Base-by-base conservation (phyloP, 257 asterid genomes). In the Cinchona pubescens region DNA sequence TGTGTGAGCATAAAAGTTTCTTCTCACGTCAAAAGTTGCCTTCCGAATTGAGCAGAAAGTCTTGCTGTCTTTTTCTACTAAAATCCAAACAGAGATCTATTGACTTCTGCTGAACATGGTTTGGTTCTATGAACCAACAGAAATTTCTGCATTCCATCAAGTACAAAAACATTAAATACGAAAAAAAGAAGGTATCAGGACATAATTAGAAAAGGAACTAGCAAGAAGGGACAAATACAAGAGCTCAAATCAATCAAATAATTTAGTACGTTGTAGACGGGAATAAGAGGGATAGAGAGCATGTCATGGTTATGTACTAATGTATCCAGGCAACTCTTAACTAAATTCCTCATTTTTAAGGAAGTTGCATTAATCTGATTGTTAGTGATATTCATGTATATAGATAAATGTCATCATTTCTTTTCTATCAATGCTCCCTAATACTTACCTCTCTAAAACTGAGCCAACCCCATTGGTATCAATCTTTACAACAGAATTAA, bases 11-110 rank as follows among this genome's bases (percentile, higher is more conserved):
- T 51, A 32, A 10, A 53, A 49, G 43, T 66, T 43, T 29, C 42
- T 53, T 56, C 48, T 73, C 5, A 61, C 35, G 58, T 46, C 34
- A 58, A 42, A 15, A 68, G 49, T 23, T 13, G 42, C 66, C 75
- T 59, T 19, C 75, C 77, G 67, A 30, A n/a, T 60, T 53, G 30
- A 75, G 15, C 67, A 74, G 63, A 61, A 65, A 80, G 63, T 58
- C 49, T 27, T 48, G 14, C 72, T 19, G 43, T 3, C 4, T 35
- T 7, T 53, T 71, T 10, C 45, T 32, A 19, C 16, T 32, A 53
- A 69, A 49, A 38, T 4, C 60, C 45, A 27, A 16, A 21, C 43
- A n/a, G 43, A 48, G 25, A 71, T 35, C 38, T 3, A 49, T 38
- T 60, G 34, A 29, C 46, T 23, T 43, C 9, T 16, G 25, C 13